Evolutionary conservation across 129 eudicot genomes (phyloP), one percentile per base, ranked within the genome.

Genomic region (Logfia minima): DNA sequence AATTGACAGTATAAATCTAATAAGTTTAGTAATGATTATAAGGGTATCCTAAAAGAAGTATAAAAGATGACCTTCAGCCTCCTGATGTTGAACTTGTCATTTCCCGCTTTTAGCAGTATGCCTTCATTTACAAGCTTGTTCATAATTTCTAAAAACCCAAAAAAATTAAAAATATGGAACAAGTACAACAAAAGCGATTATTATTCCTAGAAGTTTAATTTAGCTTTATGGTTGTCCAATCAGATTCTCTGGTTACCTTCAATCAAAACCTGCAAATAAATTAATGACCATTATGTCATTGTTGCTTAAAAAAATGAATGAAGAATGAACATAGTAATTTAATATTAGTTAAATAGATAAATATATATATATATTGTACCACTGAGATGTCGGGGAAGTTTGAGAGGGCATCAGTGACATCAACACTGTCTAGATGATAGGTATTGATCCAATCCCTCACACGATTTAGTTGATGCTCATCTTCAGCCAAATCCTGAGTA

Each of bases 401-500:
- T 73, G 93, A 82, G 78, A 94, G 98, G 63, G 86, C 91, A 75
- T 91, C 93, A 60, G 89, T 84, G 81, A 91, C 77, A 72, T 91
- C 92, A 48, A 94, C 51, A 39, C 72, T 89, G 76, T 83, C 90
- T 41, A 85, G 95, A 87, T 87, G 96, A 77, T 83, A 82, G 32
- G 87, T 70, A 78, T 65, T 84, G 81, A 93, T 86, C 98, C 98
- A 93, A 23, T 93, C 96, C 87, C 87, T 93, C 23, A 93, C 82
- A 22, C 96, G 88, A 70, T 82, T 80, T 53, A 87, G 73, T 75
- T 93, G 97, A 26, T 87, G 88, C 84, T 85, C 93, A 87, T 94
- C 97, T 86, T 91, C 97, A 72, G 61, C 88, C 3, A 88, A 85
- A 84, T 94, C 97, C 79, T 91, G 92, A 79, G 98, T 94, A 80